These are phyloP conservation scores for Aspergillus sojae DNA, from an alignment of 2,329 filamentous ascomycete species.

Conservation along the genomic window DNA sequence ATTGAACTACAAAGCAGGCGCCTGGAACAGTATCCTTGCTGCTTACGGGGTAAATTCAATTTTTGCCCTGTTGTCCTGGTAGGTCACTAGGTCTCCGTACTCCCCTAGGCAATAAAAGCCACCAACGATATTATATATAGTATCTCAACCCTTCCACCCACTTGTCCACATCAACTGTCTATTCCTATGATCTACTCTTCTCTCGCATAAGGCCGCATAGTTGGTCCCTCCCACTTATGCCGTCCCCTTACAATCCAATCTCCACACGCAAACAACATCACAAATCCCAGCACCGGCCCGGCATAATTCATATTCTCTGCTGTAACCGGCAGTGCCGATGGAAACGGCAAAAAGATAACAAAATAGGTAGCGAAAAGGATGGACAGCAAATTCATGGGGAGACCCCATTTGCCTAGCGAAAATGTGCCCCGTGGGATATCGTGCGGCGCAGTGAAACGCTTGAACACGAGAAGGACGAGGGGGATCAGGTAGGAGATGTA, in stretches of 20 bases:
- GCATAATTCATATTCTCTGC: slow-evolving; percentile 39
- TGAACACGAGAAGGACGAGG: slow-evolving; percentile 35
- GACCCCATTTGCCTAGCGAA: slow-evolving; percentile 31
- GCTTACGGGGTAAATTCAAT: no score
- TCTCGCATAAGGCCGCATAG: slow-evolving; percentile 4
- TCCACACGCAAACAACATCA: slow-evolving; percentile 25
- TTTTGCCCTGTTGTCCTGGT: no score
- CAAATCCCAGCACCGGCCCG: slow-evolving; percentile 26
- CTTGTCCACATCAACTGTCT: no score
- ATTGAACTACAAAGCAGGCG: no score
- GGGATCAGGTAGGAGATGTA: slow-evolving; percentile 54
- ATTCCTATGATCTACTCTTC: no score
- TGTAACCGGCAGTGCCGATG: slow-evolving; percentile 32
- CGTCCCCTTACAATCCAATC: slow-evolving; percentile 30
- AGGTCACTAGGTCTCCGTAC: no score
- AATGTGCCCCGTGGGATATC: slow-evolving; percentile 30
- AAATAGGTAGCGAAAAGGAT: slow-evolving; percentile 34
- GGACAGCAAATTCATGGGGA: slow-evolving; percentile 30
- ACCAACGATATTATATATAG: no score
- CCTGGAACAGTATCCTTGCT: no score
- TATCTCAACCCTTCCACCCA: no score
- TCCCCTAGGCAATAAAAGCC: no score
- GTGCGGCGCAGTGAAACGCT: slow-evolving; percentile 21
- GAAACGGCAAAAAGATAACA: slow-evolving; percentile 35
- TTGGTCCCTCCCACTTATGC: slow-evolving; percentile 28